Percentiles rank a stretch among this genome's conserved stretches.
Conservation (phyloP, 106 monocot species). For the Dioscorea zingiberensis region DNA sequence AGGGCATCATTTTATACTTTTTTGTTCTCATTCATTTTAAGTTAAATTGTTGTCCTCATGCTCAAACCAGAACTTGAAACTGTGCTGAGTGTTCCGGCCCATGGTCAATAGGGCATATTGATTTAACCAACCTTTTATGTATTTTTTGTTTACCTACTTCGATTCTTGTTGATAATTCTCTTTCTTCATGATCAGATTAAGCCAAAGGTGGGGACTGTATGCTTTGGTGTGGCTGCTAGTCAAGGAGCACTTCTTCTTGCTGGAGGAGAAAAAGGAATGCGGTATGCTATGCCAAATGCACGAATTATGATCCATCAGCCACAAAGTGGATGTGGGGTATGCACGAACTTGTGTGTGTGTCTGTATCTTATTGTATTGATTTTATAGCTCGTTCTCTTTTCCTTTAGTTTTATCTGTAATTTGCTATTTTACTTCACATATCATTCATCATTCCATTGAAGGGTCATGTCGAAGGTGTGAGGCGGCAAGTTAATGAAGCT, state of each 20-base stretch:
- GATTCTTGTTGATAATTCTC: too few relatives aligned
- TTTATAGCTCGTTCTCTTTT: neutral
- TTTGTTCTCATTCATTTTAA: too few relatives aligned
- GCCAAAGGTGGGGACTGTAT: conserved; percentile 87
- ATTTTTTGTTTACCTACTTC: too few relatives aligned
- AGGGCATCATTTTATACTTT: too few relatives aligned
- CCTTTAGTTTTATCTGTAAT: neutral
- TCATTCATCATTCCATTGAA: conserved; percentile 6
- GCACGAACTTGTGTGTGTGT: too few relatives aligned
- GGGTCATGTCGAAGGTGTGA: conserved; percentile 91
- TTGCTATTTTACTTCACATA: neutral
- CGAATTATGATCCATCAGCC: conserved; percentile 96
- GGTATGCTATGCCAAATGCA: conserved; percentile 94
- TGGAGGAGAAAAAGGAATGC: conserved; percentile 95
- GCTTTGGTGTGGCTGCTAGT: conserved; percentile 91
- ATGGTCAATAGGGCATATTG: too few relatives aligned
- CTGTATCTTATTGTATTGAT: too few relatives aligned
- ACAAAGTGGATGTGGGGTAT: conserved; percentile 85
- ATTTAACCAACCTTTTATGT: too few relatives aligned
- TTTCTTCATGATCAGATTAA: conserved; percentile 47
- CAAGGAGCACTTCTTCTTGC: conserved; percentile 94
- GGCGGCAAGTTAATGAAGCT: conserved; percentile 81
- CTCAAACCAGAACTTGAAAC: too few relatives aligned
- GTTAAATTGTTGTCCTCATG: too few relatives aligned
- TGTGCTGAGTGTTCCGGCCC: too few relatives aligned